Conservation (phyloP, 169 alveolate genomes). For the Blepharisma undulans region DNA sequence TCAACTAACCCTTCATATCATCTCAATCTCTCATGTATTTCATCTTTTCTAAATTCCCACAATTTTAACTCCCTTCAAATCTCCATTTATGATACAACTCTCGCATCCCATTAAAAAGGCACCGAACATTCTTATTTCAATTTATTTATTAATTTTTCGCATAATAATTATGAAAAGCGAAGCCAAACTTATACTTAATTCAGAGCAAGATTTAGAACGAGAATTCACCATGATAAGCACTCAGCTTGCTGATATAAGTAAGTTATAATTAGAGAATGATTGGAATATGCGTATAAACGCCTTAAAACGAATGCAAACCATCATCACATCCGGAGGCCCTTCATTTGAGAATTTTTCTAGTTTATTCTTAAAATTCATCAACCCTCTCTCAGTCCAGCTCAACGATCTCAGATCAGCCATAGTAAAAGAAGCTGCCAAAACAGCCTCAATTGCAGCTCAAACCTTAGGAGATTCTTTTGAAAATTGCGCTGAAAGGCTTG, state of each 20-base stretch:
- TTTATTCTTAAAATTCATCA: conserved; percentile 12
- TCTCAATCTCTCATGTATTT: not conserved
- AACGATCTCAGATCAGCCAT: conserved; percentile 38
- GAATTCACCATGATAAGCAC: not conserved
- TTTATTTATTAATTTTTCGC: not conserved
- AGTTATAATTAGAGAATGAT: conserved; percentile 27
- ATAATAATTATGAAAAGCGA: not conserved
- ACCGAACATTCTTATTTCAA: not conserved
- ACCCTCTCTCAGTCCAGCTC: conserved; percentile 28
- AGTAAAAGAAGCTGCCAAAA: conserved; percentile 40
- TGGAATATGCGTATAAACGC: conserved; percentile 33
- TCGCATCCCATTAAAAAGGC: not conserved
- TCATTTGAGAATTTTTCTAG: not conserved
- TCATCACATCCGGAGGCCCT: not conserved
- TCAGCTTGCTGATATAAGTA: not conserved
- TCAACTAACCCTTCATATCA: not conserved
- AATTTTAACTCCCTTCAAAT: not conserved
- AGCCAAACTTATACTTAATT: not conserved
- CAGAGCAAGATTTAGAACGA: conserved; percentile 18
- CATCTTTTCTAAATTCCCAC: not conserved
- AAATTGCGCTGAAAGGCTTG: conserved; percentile 39
- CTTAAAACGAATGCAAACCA: conserved; percentile 23
- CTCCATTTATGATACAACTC: not conserved
- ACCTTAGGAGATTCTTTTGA: conserved; percentile 33
- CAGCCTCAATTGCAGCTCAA: conserved; percentile 11